Evolutionary conservation across 371 early-diverging fungal genomes (phyloP).

Genomic region (Circinella minor): DNA sequence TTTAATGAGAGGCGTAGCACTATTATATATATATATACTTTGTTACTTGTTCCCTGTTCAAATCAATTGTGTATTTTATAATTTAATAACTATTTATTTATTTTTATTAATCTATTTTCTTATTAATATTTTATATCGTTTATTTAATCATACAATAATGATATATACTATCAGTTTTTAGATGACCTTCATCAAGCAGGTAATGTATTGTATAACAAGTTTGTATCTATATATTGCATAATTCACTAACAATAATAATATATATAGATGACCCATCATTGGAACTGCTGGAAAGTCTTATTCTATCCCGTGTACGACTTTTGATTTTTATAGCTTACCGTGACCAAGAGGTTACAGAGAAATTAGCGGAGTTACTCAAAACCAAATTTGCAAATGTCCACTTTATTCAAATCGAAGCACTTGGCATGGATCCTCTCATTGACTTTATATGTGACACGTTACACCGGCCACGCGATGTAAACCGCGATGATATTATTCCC

Average conservation of each 20-base stretch:
- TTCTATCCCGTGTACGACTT: constrained; percentile 34
- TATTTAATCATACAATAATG: background rate
- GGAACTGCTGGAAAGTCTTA: constrained; percentile 42
- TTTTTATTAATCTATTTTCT: no score
- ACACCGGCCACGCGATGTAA: constrained; percentile 30
- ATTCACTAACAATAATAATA: background rate
- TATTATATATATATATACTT: no score
- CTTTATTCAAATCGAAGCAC: constrained; percentile 28
- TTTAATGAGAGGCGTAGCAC: background rate
- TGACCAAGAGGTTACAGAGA: constrained; percentile 34
- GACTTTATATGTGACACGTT: constrained; percentile 45
- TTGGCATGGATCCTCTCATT: constrained; percentile 40
- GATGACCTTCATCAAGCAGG: constrained; percentile 54
- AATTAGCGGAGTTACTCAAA: constrained; percentile 26
- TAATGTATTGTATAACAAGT: background rate
- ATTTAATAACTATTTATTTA: no score
- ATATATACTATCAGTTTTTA: constrained; percentile 29
- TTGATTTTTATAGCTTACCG: constrained; percentile 41
- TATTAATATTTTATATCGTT: background rate
- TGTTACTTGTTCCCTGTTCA: no score
- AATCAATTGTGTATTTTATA: no score
- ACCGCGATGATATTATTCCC: constrained; percentile 32
- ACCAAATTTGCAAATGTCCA: constrained; percentile 36
- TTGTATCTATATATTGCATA: background rate
- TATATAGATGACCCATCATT: constrained; percentile 43